phyloP scores from a whole-genome alignment of 306 rosid genomes.

The Trifolium repens region DNA sequence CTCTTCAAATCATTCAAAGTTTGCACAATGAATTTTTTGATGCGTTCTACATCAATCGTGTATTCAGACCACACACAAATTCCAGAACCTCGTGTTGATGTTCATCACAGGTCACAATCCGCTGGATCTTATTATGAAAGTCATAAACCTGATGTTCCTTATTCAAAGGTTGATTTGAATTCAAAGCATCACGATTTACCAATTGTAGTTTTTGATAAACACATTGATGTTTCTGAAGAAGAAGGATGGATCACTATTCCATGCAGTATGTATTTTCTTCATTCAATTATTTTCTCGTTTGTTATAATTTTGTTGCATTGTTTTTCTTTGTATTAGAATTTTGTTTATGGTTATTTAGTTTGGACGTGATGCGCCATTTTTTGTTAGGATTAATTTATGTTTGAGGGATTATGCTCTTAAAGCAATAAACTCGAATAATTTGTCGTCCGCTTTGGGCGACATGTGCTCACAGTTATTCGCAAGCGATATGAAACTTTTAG shows the following conservation, averaged over 20 bases:
- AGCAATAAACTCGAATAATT: neutral
- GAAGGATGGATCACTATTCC: conserved; percentile 93
- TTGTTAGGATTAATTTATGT: neutral
- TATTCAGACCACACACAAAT: conserved; percentile 53
- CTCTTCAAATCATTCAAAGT: neutral
- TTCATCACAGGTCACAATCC: conserved; percentile 47
- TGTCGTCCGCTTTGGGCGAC: too few species aligned
- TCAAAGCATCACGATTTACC: conserved; percentile 47
- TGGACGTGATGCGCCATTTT: neutral
- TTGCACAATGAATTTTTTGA: conserved; percentile 75
- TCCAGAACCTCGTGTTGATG: conserved; percentile 53
- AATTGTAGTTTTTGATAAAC: conserved; percentile 49
- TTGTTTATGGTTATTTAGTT: too few species aligned
- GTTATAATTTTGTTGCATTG: neutral
- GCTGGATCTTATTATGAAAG: conserved; percentile 59
- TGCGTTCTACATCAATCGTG: conserved; percentile 58
- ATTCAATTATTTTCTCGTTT: neutral
- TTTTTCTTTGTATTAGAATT: neutral
- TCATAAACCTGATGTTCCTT: conserved; percentile 57
- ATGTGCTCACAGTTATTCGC: too few species aligned
- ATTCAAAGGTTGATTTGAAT: conserved; percentile 47
- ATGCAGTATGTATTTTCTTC: conserved; percentile 58
- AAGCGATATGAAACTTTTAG: too few species aligned
- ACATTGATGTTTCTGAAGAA: conserved; percentile 71
- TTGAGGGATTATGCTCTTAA: neutral